Percentiles rank a stretch among this genome's conserved stretches.
These are phyloP conservation scores for Picochlorum costavermella DNA, from an alignment of 139 green algal genomes.

Conservation along the genomic window DNA sequence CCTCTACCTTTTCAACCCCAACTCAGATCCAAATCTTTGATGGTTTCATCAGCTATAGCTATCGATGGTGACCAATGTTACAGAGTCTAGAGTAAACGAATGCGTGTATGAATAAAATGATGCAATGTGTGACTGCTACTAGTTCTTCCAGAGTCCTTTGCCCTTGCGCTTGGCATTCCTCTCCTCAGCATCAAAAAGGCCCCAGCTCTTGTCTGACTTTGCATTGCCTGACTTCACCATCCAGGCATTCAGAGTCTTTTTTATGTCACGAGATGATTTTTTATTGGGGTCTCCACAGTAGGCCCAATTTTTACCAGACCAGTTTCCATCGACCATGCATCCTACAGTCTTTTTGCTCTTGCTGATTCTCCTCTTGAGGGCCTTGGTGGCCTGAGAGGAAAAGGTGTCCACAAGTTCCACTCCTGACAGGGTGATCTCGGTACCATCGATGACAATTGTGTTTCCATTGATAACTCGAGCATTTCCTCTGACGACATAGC, in stretches of 20 bases:
- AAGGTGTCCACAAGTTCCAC: background rate
- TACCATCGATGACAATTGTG: background rate
- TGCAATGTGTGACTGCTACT: too few species aligned
- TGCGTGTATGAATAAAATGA: too few species aligned
- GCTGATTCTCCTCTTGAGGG: background rate
- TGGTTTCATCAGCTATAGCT: too few species aligned
- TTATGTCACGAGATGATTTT: background rate
- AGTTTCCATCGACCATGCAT: background rate
- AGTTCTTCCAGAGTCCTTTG: constrained; percentile 2
- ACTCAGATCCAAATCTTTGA: too few species aligned
- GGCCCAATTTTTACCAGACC: background rate
- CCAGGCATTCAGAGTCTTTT: constrained; percentile 1
- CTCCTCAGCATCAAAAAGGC: background rate
- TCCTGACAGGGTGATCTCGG: background rate
- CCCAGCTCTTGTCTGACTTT: background rate
- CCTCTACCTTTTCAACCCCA: too few species aligned
- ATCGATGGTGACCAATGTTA: too few species aligned
- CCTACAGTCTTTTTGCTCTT: background rate
- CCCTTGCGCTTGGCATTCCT: background rate
- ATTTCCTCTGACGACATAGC: background rate
- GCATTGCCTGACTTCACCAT: background rate
- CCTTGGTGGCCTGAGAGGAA: background rate
- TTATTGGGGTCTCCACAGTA: background rate
- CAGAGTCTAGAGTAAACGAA: too few species aligned
- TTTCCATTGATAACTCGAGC: constrained; percentile 2